Percentiles rank a stretch among this genome's conserved stretches.
Evolutionary conservation across 371 early-diverging fungal genomes (phyloP).

Genomic region (Conidiobolus incongruus): DNA sequence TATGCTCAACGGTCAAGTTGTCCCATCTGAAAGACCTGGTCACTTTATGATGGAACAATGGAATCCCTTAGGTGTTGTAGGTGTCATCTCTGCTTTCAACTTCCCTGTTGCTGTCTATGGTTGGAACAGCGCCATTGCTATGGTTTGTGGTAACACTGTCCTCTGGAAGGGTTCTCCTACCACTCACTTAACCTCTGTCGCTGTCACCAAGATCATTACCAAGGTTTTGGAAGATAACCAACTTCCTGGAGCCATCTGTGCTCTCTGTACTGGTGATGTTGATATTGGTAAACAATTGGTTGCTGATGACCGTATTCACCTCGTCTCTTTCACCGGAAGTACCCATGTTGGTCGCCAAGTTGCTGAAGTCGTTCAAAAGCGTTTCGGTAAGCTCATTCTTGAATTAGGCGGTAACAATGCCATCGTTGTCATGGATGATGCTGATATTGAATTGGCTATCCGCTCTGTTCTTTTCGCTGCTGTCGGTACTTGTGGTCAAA

Average conservation of each 20-base stretch:
- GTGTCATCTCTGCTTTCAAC: slow-evolving; percentile 90
- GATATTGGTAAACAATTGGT: slow-evolving; percentile 70
- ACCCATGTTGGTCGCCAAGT: slow-evolving; percentile 46
- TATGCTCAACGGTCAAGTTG: slow-evolving; percentile 63
- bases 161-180: slow-evolving; percentile 91
- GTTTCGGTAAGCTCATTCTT: slow-evolving; percentile 71
- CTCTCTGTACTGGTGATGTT: slow-evolving; percentile 73
- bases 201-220: slow-evolving; percentile 71
- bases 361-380: slow-evolving; percentile 51
- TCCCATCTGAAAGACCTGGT: slow-evolving; percentile 79
- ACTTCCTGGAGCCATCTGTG: slow-evolving; percentile 69
- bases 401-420: slow-evolving; percentile 96
- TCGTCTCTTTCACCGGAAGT: slow-evolving; percentile 75
- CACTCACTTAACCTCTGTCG: slow-evolving; percentile 64
- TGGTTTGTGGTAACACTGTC: slow-evolving; percentile 83
- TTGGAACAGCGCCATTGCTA: slow-evolving; percentile 84
- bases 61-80: slow-evolving; percentile 86
- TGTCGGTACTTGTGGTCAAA: slow-evolving; percentile 91
- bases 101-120: slow-evolving; percentile 55
- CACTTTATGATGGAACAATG: slow-evolving; percentile 92
- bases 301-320: slow-evolving; percentile 38
- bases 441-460: slow-evolving; percentile 81
- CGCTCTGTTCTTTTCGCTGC: slow-evolving; percentile 84
- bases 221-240: slow-evolving; percentile 64
- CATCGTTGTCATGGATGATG: slow-evolving; percentile 77